Evolutionary conservation across 75 land plant species (phyloP), one percentile per base, ranked within the genome.

Genomic region (Pseudotsuga menziesii): DNA sequence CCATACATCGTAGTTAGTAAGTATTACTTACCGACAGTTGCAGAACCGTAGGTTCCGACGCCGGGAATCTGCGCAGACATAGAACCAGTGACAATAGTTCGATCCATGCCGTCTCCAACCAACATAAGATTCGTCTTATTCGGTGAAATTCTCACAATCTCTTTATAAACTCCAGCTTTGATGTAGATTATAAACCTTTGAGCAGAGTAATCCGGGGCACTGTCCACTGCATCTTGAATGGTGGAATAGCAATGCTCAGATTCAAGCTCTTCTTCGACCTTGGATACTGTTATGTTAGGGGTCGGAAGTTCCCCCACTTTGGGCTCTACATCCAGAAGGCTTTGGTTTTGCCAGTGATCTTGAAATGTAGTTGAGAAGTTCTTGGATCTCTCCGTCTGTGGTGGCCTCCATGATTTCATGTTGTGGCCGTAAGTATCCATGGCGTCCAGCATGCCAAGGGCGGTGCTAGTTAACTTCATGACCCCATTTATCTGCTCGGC

Each of bases 391-490:
- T 82, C 85, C 58, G 90, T 78, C 82, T 63, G 61, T 39, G 92
- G 88, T 27, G 85, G 86, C 15, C 54, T n/a, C 89, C 93, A 93
- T 22, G 70, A 14, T 0, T 74, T 48, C 25, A 75, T 72, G 63
- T 84, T 78, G 15, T 48, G n/a, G 57, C 89, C 88, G 81, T 52
- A 78, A 61, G 71, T 58, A 57, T 84, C 88, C 26, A 75, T 71
- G 48, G 96, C 83, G 73, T 75, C 70, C 48, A 88, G 16, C 91
- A 95, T 89, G 80, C 86, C 75, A 9, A 93, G 81, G 19, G 92
- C 96, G 64, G 88, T 89, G 79, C 93, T 91, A 58, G 86, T 85
- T 57, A 84, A 61, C 71, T 69, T 20, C 92, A 88, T 83, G 67
- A 88, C 79, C 52, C 81, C 16, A 73, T 80, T 72, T 44, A 86